Evolutionary conservation across 495 filamentous ascomycete genomes (phyloP).

Genomic region (Penicillium egyptiacum): DNA sequence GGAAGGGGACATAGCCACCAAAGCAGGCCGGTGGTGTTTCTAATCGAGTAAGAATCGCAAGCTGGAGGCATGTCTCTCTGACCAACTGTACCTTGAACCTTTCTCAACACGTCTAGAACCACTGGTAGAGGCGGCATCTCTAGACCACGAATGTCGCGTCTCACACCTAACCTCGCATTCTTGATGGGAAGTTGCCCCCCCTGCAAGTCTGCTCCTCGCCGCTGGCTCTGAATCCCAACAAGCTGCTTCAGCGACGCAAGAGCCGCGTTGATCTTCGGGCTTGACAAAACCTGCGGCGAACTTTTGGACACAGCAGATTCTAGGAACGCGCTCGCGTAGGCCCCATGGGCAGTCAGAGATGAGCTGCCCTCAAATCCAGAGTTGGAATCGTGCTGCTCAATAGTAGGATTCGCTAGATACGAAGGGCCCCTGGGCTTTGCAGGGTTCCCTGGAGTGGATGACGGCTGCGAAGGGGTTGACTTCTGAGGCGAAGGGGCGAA

Average conservation of each 20-base stretch:
- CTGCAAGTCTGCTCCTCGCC: conserved; percentile 34
- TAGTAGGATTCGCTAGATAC: conserved; percentile 25
- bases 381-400: conserved; percentile 44
- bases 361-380: conserved; percentile 60
- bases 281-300: conserved; percentile 43
- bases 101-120: conserved; percentile 52
- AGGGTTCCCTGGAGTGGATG: conserved; percentile 12
- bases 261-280: conserved; percentile 55
- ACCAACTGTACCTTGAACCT: conserved; percentile 43
- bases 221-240: conserved; percentile 48
- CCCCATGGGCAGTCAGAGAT: conserved; percentile 61
- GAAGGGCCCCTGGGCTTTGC: conserved; percentile 20
- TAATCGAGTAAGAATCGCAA: conserved; percentile 8
- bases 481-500: conserved; percentile 17
- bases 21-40: conserved; percentile 28
- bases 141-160: conserved; percentile 45
- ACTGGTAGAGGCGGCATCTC: conserved; percentile 55
- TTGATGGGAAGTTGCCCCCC: conserved; percentile 46
- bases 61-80: not conserved
- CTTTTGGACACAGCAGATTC: conserved; percentile 58
- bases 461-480: conserved; percentile 6
- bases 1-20: conserved; percentile 37
- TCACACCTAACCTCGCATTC: conserved; percentile 40
- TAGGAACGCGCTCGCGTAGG: conserved; percentile 62
- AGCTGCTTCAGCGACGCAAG: conserved; percentile 59